These are phyloP conservation scores for Grigorovia jiainica DNA, from an alignment of 805 yeast species.

Conservation along the genomic window DNA sequence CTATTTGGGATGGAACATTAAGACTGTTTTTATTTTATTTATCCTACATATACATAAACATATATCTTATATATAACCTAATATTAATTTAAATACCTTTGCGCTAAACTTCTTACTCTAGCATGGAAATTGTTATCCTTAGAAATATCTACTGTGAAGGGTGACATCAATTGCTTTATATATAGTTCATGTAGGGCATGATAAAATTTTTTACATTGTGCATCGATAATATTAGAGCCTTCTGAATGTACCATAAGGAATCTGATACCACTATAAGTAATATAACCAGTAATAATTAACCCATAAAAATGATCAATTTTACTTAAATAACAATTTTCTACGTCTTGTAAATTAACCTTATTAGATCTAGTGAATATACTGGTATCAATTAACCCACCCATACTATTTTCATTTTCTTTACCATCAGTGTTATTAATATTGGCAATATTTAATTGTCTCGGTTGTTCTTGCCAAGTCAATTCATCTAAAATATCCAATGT, in stretches of 20 bases:
- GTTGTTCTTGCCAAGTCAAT: slow-evolving; percentile 56
- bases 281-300: slow-evolving; percentile 67
- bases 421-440: neutral
- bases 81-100: slow-evolving; percentile 50
- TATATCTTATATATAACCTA: neutral
- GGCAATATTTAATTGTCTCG: neutral
- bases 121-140: slow-evolving; percentile 48
- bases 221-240: slow-evolving; percentile 44
- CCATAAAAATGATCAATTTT: slow-evolving; percentile 82
- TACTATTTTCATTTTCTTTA: neutral
- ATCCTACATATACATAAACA: neutral
- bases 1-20: slow-evolving; percentile 8
- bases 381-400: slow-evolving; percentile 1
- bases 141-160: slow-evolving; percentile 71
- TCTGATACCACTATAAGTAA: slow-evolving; percentile 82
- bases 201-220: slow-evolving; percentile 71
- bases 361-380: neutral
- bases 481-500: slow-evolving; percentile 89
- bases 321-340: slow-evolving; percentile 45
- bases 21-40: neutral
- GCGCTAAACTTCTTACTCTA: slow-evolving; percentile 60
- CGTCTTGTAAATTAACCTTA: neutral
- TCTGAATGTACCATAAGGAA: slow-evolving; percentile 56
- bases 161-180: slow-evolving; percentile 74
- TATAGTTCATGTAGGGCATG: slow-evolving; percentile 80